Evolutionary conservation across 2,329 filamentous ascomycete genomes (phyloP).

Genomic region (Neodidymelliopsis sp.): DNA sequence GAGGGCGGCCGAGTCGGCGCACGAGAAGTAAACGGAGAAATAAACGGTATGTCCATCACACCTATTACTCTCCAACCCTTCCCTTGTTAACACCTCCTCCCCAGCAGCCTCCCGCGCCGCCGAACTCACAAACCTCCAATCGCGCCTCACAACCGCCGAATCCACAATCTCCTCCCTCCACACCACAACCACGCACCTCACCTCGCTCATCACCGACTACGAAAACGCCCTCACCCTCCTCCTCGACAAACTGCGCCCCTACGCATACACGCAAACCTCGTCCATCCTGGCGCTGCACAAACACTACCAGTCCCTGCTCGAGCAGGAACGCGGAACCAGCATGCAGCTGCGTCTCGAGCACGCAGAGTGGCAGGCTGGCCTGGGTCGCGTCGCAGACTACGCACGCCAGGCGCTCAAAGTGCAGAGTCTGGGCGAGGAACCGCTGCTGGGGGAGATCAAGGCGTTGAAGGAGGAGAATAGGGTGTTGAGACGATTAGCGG

Average conservation of each 20-base stretch:
- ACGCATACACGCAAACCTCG: conserved; percentile 26
- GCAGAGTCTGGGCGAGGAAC: conserved; percentile 48
- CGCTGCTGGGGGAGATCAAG: conserved; percentile 49
- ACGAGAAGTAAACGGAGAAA: conserved; percentile 47
- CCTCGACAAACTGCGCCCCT: conserved; percentile 48
- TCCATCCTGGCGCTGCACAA: conserved; percentile 55
- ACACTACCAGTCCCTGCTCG: conserved; percentile 56
- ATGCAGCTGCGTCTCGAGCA: conserved; percentile 57
- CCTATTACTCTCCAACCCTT: background rate
- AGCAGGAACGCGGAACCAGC: conserved; percentile 53
- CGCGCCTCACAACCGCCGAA: conserved; percentile 42
- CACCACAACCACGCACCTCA: conserved; percentile 36
- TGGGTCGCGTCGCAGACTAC: conserved; percentile 53
- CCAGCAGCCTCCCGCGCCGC: conserved; percentile 41
- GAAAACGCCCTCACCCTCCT: conserved; percentile 51
- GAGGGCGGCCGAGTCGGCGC: conserved; percentile 24
- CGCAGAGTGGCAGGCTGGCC: conserved; percentile 57
- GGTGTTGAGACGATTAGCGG: conserved; percentile 53
- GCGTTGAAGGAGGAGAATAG: conserved; percentile 58
- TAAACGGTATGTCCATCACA: conserved; percentile 42
- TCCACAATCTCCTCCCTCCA: conserved; percentile 35
- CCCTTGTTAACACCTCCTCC: conserved; percentile 9
- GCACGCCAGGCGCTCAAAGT: conserved; percentile 51
- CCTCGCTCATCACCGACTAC: conserved; percentile 49
- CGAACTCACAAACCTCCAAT: conserved; percentile 42